Evolutionary conservation across 2,329 filamentous ascomycete genomes (phyloP).

Genomic region (Fusarium phyllophilum): DNA sequence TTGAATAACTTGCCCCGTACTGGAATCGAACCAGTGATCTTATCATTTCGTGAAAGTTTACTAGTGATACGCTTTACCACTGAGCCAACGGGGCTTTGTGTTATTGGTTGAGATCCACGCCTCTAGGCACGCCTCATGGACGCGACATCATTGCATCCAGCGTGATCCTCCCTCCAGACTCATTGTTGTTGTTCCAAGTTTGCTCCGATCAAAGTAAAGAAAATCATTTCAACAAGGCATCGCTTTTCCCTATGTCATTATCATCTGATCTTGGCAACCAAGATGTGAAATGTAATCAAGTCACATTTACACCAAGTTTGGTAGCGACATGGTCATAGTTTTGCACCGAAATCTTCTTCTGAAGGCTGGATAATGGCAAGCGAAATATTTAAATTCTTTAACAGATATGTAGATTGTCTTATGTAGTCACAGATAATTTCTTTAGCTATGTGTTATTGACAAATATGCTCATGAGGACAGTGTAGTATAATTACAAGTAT

Average conservation of each 20-base stretch:
- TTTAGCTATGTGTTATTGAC: too few species aligned
- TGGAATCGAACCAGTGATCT: conserved; percentile 28
- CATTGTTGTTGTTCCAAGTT: accelerated
- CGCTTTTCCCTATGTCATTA: too few species aligned
- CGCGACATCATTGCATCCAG: accelerated
- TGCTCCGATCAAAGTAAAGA: accelerated
- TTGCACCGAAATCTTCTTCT: too few species aligned
- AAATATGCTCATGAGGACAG: neutral
- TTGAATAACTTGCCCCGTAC: neutral
- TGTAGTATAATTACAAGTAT: neutral
- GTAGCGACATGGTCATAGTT: too few species aligned
- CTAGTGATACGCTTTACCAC: conserved; percentile 31
- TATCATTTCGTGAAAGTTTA: conserved; percentile 4
- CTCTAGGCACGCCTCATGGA: accelerated
- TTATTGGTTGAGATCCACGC: neutral
- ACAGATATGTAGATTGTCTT: accelerated
- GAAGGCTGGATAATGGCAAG: accelerated
- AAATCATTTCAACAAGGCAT: too few species aligned
- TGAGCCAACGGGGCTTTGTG: conserved; percentile 14
- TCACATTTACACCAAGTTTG: accelerated
- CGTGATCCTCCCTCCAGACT: too few species aligned
- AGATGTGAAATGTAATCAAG: accelerated
- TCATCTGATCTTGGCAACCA: neutral
- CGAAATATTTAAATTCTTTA: accelerated
- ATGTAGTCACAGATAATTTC: too few species aligned